Base-by-base conservation (phyloP, 2,329 filamentous ascomycete species). In the Diaporthe citriasiana region DNA sequence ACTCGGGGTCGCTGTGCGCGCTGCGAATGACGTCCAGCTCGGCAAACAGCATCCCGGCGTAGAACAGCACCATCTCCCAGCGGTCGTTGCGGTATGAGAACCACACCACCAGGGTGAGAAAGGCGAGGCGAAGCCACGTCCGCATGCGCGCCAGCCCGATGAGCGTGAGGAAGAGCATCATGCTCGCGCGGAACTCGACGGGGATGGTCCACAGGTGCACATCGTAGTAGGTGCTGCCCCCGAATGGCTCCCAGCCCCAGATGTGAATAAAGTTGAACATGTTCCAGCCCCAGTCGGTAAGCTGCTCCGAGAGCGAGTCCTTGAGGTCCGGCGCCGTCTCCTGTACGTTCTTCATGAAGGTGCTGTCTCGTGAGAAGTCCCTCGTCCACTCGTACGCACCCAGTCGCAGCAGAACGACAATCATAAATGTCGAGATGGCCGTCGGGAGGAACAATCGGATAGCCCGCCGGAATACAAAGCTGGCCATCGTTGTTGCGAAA, bases 151-250 rank as follows among this genome's bases (percentile, higher is more conserved):
- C 87, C 13, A 87, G 85, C 27, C 84, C 89, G 5, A 90, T 74
- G 30, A 90, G 80, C 17, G 85, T 83, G 10, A 91, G 80, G 79
- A 91, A 91, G 13, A 91, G 84, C 73, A 89, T 84, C 79, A 92
- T 85, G 3, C 88, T 90, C 79, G 87, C 89, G 74, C 87, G 84
- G 78, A 89, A 90, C 79, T 92, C 90, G 60, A 90, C 85, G 3
- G 90, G 89, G 56, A 92, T 91, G 7, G 90, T 91, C 90, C 90
- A 92, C 33, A 91, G 81, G 75, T 92, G 90, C 35, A 89, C 84
- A 77, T 91, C 89, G 77, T 90, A 89, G 30, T 80, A 83, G 80
- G 84, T 88, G 53, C 82, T 85, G 71, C 87, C 87, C 22, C 84
- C 87, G 74, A 84, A 85, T 42, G 81, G 82, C 72, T 85, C 82